Evolutionary conservation across 129 eudicot genomes (phyloP), one percentile per base, ranked within the genome.

Genomic region (Heracleum sosnowskyi): DNA sequence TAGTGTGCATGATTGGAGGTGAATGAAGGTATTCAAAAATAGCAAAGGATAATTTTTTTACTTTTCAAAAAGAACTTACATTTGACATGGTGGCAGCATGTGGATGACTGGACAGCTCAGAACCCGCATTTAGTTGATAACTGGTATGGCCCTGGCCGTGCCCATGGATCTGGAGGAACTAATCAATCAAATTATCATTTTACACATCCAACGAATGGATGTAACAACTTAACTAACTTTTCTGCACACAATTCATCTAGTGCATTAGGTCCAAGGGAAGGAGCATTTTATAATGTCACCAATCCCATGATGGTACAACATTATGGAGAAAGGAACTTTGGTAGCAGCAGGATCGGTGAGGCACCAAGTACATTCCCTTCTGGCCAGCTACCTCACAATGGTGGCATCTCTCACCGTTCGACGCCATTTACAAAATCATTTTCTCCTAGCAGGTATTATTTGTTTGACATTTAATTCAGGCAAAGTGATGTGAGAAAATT

Each of bases 371-470:
- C 73, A 62, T 74, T 74, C 47, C 82, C 83, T 78, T 82, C 83
- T 82, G 86, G 83, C 78, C 88, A 71, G 82, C 75, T 81, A 22
- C 18, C 86, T 47, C 86, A 81, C 51, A 85, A 81, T 51, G 79
- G 84, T 29, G 85, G 82, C 49, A 17, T 83, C 63, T 83, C 84
- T 77, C 90, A 85, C 79, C 71, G 78, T 62, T 78, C 85, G 15
- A 81, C 90, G 73, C 85, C 91, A 28, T 79, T 92, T 39, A 78
- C 89, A 36, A 28, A 83, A 82, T 78, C 88, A 41, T 73, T 82
- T 79, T 85, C 87, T 77, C 90, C 96, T 80, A 83, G 69, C 77
- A 89, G 94, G 98, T 91, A 87, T 82, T n/a, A 57, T 53, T 5
- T 18, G 5, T 20, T 34, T 73, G 73, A 20, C 77, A 70, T 42